Conservation (phyloP, 805 yeast genomes). For the Ogataea zsoltii region DNA sequence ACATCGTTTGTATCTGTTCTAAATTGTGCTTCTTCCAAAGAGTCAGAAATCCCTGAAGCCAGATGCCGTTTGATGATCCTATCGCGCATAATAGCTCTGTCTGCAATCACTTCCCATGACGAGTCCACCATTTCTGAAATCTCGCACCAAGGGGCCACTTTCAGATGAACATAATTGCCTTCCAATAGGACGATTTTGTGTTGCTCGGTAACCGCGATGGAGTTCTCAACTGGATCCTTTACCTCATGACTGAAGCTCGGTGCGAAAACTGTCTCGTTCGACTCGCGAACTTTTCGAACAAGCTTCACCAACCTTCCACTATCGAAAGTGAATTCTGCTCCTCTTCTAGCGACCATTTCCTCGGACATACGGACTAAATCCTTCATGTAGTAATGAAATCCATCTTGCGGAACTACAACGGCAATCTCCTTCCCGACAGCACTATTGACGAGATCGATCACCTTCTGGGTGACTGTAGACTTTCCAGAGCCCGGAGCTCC, state of each 20-base stretch:
- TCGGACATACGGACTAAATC: conserved; percentile 11
- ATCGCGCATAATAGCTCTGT: conserved; percentile 25
- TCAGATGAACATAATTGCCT: conserved; percentile 42
- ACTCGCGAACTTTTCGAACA: conserved; percentile 12
- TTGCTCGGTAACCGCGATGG: conserved; percentile 32
- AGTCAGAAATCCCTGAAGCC: conserved; percentile 37
- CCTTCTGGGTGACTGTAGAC: conserved; percentile 5
- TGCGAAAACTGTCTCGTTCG: conserved; percentile 4
- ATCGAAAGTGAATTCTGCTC: conserved; percentile 51
- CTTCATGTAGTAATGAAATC: conserved; percentile 43
- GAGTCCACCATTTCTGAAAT: conserved; percentile 33
- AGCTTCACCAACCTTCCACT: conserved; percentile 30
- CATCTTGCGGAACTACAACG: conserved; percentile 26
- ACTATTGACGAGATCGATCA: conserved; percentile 5
- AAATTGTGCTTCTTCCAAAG: conserved; percentile 36
- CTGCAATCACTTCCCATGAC: conserved; percentile 37
- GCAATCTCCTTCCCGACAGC: conserved; percentile 5
- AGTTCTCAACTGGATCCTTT: conserved; percentile 43
- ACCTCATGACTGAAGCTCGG: conserved; percentile 43
- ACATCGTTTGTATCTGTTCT: conserved; percentile 42
- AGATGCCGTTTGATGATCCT: conserved; percentile 40
- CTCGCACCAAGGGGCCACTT: conserved; percentile 37
- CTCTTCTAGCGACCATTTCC: conserved; percentile 27
- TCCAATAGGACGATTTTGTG: conserved; percentile 37
- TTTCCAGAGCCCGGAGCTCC: conserved; percentile 17